phyloP scores from a whole-genome alignment of 768 basidiomycete genomes.

The Amanita molliuscula region DNA sequence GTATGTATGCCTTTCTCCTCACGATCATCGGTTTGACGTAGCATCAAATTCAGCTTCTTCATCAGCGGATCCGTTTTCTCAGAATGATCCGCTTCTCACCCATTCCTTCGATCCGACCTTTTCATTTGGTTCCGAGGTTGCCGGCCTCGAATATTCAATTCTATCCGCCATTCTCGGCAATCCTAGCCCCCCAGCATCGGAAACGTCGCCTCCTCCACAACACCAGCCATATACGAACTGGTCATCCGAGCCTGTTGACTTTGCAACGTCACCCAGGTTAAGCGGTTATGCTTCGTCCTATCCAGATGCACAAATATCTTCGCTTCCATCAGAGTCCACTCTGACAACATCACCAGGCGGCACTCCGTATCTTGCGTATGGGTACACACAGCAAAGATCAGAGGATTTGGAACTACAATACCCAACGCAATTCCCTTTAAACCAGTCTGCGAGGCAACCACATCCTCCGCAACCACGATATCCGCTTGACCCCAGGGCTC shows the following conservation, averaged over 20 bases:
- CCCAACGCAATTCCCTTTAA: slow-evolving; percentile 20
- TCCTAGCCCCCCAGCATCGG: slow-evolving; percentile 44
- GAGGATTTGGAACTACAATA: slow-evolving; percentile 32
- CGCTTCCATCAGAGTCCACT: slow-evolving; percentile 22
- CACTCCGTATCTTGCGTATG: slow-evolving; percentile 36
- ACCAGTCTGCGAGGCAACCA: slow-evolving; percentile 19
- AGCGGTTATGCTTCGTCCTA: slow-evolving; percentile 22
- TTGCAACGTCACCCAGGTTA: slow-evolving; percentile 24
- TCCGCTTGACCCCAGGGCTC: slow-evolving; percentile 33
- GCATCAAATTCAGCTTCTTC: slow-evolving; percentile 8
- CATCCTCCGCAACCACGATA: slow-evolving; percentile 46
- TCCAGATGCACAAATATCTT: slow-evolving; percentile 23
- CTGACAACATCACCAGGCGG: slow-evolving; percentile 25
- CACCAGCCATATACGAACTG: slow-evolving; percentile 28
- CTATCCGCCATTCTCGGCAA: slow-evolving; percentile 85
- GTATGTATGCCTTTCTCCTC: slow-evolving; percentile 18
- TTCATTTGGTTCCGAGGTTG: slow-evolving; percentile 80
- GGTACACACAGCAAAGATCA: slow-evolving; percentile 28
- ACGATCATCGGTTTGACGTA: slow-evolving; percentile 1
- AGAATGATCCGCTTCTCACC: slow-evolving; percentile 51
- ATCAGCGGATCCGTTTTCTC: slow-evolving; percentile 41
- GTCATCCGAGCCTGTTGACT: slow-evolving; percentile 32
- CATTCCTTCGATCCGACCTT: slow-evolving; percentile 50
- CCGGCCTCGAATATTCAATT: slow-evolving; percentile 92
- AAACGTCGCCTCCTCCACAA: slow-evolving; percentile 31